A percentile compares a stretch with the other conserved stretches of the same genome.
Conservation (phyloP, 2,329 filamentous ascomycete genomes). For the Paraphoma chrysanthemicola region DNA sequence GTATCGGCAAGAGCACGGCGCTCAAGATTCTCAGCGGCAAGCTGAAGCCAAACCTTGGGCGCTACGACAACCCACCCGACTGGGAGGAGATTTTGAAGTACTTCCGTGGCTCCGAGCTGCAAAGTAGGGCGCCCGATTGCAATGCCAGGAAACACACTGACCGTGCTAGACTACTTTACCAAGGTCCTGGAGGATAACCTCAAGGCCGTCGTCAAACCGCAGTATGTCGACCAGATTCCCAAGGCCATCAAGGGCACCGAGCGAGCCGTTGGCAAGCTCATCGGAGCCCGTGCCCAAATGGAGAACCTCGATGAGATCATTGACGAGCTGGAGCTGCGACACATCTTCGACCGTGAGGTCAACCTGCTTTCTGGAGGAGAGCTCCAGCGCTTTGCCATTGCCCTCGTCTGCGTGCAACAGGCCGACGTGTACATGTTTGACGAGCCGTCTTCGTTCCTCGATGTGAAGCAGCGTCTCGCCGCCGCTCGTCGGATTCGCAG, state of each 20-base stretch:
- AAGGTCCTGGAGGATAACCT: constrained; percentile 96
- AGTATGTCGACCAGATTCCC: constrained; percentile 98
- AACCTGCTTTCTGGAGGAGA: constrained; percentile 93
- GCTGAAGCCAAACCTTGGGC: constrained; percentile 95
- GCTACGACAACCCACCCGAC: constrained; percentile 94
- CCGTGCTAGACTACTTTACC: constrained; percentile 85
- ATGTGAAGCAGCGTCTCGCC: constrained; percentile 97
- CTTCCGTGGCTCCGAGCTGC: constrained; percentile 95
- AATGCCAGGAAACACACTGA: constrained; percentile 16
- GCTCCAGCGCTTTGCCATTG: constrained; percentile 96
- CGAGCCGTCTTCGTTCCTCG: constrained; percentile 97
- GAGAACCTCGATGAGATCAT: constrained; percentile 83
- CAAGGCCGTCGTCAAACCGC: constrained; percentile 97
- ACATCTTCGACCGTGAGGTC: constrained; percentile 92
- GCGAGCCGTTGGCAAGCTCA: constrained; percentile 79
- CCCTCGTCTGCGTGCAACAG: constrained; percentile 91
- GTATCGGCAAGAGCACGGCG: constrained; percentile 99
- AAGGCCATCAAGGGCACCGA: constrained; percentile 84
- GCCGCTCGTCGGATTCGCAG: constrained; percentile 92
- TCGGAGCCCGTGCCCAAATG: constrained; percentile 78
- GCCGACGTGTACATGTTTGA: constrained; percentile 99
- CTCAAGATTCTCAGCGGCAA: constrained; percentile 98
- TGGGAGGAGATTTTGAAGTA: constrained; percentile 99
- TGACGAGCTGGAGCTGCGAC: constrained; percentile 82
- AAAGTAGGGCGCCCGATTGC: constrained; percentile 68